These are phyloP conservation scores for Fusarium oligoseptatum DNA, from an alignment of 2,329 filamentous ascomycete species.

Conservation along the genomic window DNA sequence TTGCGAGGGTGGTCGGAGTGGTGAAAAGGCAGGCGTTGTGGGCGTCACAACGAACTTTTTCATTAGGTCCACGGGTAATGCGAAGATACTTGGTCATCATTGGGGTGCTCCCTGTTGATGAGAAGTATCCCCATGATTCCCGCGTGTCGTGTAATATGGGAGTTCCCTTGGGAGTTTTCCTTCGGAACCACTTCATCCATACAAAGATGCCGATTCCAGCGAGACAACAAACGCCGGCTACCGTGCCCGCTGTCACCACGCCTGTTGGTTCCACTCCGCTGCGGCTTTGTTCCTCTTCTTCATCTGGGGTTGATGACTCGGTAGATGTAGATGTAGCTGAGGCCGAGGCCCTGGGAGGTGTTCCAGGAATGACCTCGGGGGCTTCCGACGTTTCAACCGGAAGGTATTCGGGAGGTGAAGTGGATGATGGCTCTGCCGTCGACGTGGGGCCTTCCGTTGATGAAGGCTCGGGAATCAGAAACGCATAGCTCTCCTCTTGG, in stretches of 20 bases:
- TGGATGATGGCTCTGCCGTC: constrained; percentile 3
- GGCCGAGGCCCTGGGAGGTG: constrained; percentile 17
- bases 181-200: constrained; percentile 46
- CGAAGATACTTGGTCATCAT: constrained; percentile 33
- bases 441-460: constrained; percentile 21
- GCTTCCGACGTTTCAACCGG: constrained; percentile 37
- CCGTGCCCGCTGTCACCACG: constrained; percentile 39
- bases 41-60: constrained; percentile 46
- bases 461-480: constrained; percentile 31
- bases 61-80: constrained; percentile 40
- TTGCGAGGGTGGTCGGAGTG: constrained; percentile 16
- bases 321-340: constrained; percentile 16
- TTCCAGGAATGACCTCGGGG: constrained; percentile 18
- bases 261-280: constrained; percentile 35
- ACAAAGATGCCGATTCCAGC: constrained; percentile 42
- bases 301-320: constrained; percentile 20
- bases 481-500: constrained; percentile 39
- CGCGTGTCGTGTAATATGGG: constrained; percentile 6
- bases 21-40: constrained; percentile 38
- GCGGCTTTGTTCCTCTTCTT: constrained; percentile 16
- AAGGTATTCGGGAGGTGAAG: constrained; percentile 21
- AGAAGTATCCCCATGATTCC: constrained; percentile 41
- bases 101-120: constrained; percentile 30
- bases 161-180: constrained; percentile 21
- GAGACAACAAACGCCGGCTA: constrained; percentile 42